Percentiles rank a stretch among this genome's conserved stretches.
These are phyloP conservation scores for Metschnikowia matae DNA, from an alignment of 805 yeast species.

Conservation along the genomic window DNA sequence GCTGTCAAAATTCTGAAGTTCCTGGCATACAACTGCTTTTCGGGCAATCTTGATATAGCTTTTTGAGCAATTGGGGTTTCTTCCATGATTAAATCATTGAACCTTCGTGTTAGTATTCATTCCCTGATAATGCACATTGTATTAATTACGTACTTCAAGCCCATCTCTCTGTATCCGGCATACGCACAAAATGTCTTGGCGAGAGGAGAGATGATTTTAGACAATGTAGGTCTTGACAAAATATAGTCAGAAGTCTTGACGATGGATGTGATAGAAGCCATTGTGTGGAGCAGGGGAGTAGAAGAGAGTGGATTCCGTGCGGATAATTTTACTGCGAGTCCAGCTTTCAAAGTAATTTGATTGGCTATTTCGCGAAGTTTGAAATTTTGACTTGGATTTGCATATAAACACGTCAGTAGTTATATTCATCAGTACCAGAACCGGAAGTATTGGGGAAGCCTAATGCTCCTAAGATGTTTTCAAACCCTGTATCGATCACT, in stretches of 20 bases:
- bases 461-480: slow-evolving; percentile 53
- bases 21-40: slow-evolving; percentile 81
- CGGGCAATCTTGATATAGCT: slow-evolving; percentile 85
- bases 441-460: slow-evolving; percentile 66
- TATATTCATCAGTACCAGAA: slow-evolving; percentile 56
- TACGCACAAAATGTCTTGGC: slow-evolving; percentile 68
- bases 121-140: background rate
- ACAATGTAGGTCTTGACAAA: slow-evolving; percentile 72
- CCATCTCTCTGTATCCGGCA: slow-evolving; percentile 93
- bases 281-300: slow-evolving; percentile 17
- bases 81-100: slow-evolving; percentile 83
- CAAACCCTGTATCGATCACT: slow-evolving; percentile 45
- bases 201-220: slow-evolving; percentile 72
- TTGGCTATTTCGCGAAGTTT: slow-evolving; percentile 9
- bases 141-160: slow-evolving; percentile 51
- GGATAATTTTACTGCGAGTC: slow-evolving; percentile 7
- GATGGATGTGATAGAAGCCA: slow-evolving; percentile 64
- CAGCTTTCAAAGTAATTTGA: slow-evolving; percentile 13
- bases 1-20: slow-evolving; percentile 90
- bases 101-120: slow-evolving; percentile 36
- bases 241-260: slow-evolving; percentile 75
- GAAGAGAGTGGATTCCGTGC: slow-evolving; percentile 1
- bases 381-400: background rate
- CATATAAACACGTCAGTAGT: slow-evolving; percentile 41
- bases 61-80: slow-evolving; percentile 84